phyloP scores from a whole-genome alignment of 306 rosid genomes.

The Fragaria nilgerrensis region DNA sequence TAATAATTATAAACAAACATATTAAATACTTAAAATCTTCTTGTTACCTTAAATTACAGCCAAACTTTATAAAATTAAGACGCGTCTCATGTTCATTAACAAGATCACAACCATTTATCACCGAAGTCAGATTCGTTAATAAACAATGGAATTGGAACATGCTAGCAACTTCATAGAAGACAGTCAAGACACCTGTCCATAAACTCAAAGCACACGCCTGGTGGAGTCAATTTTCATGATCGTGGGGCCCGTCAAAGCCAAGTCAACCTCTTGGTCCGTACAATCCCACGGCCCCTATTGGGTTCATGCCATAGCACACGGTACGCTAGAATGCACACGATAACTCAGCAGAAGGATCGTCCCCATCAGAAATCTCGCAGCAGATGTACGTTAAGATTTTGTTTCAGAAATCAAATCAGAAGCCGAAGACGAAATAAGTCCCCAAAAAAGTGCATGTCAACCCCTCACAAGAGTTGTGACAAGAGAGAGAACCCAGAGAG shows the following conservation, averaged over 20 bases:
- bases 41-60: no score
- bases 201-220: neutral
- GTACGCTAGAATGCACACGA: slow-evolving; percentile 8
- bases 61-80: no score
- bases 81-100: no score
- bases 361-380: slow-evolving; percentile 26
- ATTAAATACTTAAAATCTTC: no score
- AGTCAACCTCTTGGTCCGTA: neutral
- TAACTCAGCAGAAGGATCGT: neutral
- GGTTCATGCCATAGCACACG: neutral
- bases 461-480: slow-evolving; percentile 34
- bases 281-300: neutral
- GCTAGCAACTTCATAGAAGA: neutral
- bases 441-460: slow-evolving; percentile 58
- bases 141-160: no score
- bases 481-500: slow-evolving; percentile 12
- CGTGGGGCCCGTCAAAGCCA: neutral
- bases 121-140: no score
- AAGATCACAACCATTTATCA: no score
- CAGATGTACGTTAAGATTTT: slow-evolving; percentile 53
- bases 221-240: neutral
- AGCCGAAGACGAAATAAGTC: slow-evolving; percentile 21
- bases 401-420: slow-evolving; percentile 31
- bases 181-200: no score
- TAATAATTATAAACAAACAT: no score